A percentile compares a stretch with the other conserved stretches of the same genome.
These are phyloP conservation scores for Podaxis mareebaensis DNA, from an alignment of 768 basidiomycete species.

Conservation along the genomic window DNA sequence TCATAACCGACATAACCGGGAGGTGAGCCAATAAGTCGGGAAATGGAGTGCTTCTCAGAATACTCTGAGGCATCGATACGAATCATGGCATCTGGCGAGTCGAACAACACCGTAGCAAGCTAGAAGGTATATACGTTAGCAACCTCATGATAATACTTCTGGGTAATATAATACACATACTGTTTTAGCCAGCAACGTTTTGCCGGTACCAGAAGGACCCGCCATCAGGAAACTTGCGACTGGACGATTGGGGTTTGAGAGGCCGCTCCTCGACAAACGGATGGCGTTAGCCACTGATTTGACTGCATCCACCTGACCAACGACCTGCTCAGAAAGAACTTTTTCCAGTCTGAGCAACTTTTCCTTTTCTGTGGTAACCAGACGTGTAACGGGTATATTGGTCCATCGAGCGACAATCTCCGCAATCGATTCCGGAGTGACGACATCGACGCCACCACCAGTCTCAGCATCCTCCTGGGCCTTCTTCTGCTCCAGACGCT, in stretches of 20 bases:
- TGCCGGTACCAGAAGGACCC: constrained; percentile 89
- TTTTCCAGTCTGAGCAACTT: constrained; percentile 88
- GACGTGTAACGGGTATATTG: constrained; percentile 82
- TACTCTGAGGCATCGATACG: constrained; percentile 93
- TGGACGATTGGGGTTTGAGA: constrained; percentile 84
- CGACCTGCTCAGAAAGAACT: constrained; percentile 70
- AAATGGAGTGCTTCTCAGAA: constrained; percentile 68
- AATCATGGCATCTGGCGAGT: constrained; percentile 90
- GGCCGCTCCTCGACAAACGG: constrained; percentile 88
- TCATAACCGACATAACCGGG: constrained; percentile 94
- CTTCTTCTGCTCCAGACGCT: constrained; percentile 72
- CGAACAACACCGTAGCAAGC: constrained; percentile 89
- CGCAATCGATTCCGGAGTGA: constrained; percentile 88
- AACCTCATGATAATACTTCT: not conserved
- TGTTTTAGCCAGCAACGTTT: constrained; percentile 89
- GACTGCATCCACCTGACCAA: constrained; percentile 91
- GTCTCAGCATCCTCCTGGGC: constrained; percentile 64
- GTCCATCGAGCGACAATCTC: constrained; percentile 96
- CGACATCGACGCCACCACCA: constrained; percentile 60
- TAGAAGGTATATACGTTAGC: constrained; percentile 27
- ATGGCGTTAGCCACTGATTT: constrained; percentile 94
- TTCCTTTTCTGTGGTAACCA: constrained; percentile 89
- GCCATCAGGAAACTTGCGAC: constrained; percentile 93
- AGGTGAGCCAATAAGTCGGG: constrained; percentile 57
- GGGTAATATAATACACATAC: constrained; percentile 42